Evolutionary conservation across 768 basidiomycete species (phyloP).

Genomic region (Leccinum rimulosum): DNA sequence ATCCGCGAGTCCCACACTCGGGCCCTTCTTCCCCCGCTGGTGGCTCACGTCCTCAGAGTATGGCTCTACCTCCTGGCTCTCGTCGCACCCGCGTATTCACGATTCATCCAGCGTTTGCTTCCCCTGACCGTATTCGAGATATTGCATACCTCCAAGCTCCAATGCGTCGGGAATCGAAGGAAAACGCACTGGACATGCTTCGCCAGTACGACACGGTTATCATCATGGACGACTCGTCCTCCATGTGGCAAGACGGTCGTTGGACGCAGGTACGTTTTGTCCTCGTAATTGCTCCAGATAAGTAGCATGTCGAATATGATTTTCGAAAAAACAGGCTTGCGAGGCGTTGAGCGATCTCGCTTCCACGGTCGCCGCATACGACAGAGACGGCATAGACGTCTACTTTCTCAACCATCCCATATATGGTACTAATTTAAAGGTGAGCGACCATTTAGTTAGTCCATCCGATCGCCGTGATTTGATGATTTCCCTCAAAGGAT

Average conservation of each 20-base stretch:
- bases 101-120: slow-evolving; percentile 19
- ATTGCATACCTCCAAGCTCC: slow-evolving; percentile 26
- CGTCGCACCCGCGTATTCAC: slow-evolving; percentile 23
- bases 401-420: slow-evolving; percentile 51
- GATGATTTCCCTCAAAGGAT: slow-evolving; percentile 29
- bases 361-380: slow-evolving; percentile 46
- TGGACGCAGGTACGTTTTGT: slow-evolving; percentile 48
- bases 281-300: neutral
- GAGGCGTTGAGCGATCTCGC: slow-evolving; percentile 43
- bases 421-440: slow-evolving; percentile 39
- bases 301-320: neutral
- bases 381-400: slow-evolving; percentile 59
- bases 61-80: slow-evolving; percentile 19
- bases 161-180: slow-evolving; percentile 25
- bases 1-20: neutral
- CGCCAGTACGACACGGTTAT: slow-evolving; percentile 54
- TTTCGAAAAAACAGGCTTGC: slow-evolving; percentile 1
- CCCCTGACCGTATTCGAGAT: slow-evolving; percentile 16
- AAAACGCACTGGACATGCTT: slow-evolving; percentile 36
- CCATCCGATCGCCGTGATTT: neutral
- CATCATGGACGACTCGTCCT: slow-evolving; percentile 59
- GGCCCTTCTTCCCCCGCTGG: slow-evolving; percentile 3
- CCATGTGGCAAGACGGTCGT: slow-evolving; percentile 43
- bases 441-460: slow-evolving; percentile 6
- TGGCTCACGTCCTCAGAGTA: slow-evolving; percentile 14